Base-by-base conservation (phyloP, 2,329 filamentous ascomycete genomes). In the Penicillium fuscoglaucum region DNA sequence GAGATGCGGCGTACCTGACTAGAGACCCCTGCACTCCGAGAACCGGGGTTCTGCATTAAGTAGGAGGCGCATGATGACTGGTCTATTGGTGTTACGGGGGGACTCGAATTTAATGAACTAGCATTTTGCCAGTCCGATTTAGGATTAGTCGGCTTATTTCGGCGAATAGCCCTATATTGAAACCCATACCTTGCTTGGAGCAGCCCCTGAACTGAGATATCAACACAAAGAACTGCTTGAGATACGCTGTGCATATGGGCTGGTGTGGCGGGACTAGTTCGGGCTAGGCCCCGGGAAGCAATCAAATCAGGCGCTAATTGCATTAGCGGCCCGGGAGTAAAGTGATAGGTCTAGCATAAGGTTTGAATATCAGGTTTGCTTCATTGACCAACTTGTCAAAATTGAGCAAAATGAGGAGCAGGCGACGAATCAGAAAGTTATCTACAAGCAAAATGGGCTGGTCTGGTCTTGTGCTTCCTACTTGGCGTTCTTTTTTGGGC, bases 381-480 rank as follows among this genome's bases (percentile, higher is more conserved):
- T 39, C 24, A 13, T 57, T 44, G 51, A 40, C 43, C 24, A 39
- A 47, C 55, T 51, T 43, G 43, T 53, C 48, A 47, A 35, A 26
- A n/a, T 24, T 10, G 31, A 48, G 31, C 3, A 2, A 35, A 47
- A 48, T 17, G 21, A 44, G 17, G 39, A 33, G 43, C 35, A 51
- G 56, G 56, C 51, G 51, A 35, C 61, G 61, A 63, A 63, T 60
- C 26, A 57, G 26, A 41, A 31, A 13, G 12, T n/a, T 21, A 4
- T 24, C 0, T 17, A n/a, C 24, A n/a, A 37, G 40, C 28, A 24
- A 33, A 60, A 58, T 60, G 37, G 59, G 50, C 59, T 44, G 59
- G 61, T 46, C 57, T 62, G 26, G 62, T 61, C 59, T 50, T 41
- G 17, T 6, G 31, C 17, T 39, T 51, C 52, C 39, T 9, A 39